phyloP scores from a whole-genome alignment of 2,329 filamentous ascomycete species.

The Paracorniculantispora psalliotae region DNA sequence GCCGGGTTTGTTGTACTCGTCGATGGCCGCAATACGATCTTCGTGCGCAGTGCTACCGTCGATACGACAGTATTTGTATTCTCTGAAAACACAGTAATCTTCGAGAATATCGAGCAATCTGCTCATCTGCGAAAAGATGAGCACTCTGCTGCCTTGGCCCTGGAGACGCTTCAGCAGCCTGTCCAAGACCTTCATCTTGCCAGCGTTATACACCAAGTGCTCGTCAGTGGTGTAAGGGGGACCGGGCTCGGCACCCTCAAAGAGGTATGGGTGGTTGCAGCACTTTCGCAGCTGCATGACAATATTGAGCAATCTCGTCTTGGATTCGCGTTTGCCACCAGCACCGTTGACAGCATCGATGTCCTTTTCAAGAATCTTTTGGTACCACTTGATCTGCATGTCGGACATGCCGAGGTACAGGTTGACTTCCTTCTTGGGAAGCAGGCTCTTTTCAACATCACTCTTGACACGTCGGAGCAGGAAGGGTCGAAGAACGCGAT shows the following conservation, averaged over 20 bases:
- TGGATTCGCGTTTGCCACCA: slow-evolving; percentile 92
- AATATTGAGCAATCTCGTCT: slow-evolving; percentile 94
- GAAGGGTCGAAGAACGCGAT: slow-evolving; percentile 89
- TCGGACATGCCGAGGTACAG: slow-evolving; percentile 97
- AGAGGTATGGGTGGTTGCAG: slow-evolving; percentile 97
- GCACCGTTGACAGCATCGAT: slow-evolving; percentile 98
- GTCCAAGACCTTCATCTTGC: slow-evolving; percentile 96
- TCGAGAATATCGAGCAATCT: slow-evolving; percentile 94
- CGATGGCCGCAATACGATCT: slow-evolving; percentile 94
- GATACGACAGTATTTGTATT: slow-evolving; percentile 94
- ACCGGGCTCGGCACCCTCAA: slow-evolving; percentile 93
- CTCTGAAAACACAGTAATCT: slow-evolving; percentile 94
- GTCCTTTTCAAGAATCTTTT: slow-evolving; percentile 97
- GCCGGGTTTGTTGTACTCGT: slow-evolving; percentile 93
- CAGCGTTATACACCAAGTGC: slow-evolving; percentile 86
- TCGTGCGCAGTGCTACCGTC: slow-evolving; percentile 96
- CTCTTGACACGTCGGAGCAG: slow-evolving; percentile 92
- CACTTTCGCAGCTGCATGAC: slow-evolving; percentile 99
- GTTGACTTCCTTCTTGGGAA: slow-evolving; percentile 97
- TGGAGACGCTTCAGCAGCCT: slow-evolving; percentile 81
- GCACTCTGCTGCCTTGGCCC: slow-evolving; percentile 83
- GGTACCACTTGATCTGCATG: slow-evolving; percentile 99
- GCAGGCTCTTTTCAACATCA: slow-evolving; percentile 94
- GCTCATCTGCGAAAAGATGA: slow-evolving; percentile 99
- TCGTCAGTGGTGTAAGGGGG: slow-evolving; percentile 98